phyloP scores from a whole-genome alignment of 768 basidiomycete species.

The Tulasnella sp. region DNA sequence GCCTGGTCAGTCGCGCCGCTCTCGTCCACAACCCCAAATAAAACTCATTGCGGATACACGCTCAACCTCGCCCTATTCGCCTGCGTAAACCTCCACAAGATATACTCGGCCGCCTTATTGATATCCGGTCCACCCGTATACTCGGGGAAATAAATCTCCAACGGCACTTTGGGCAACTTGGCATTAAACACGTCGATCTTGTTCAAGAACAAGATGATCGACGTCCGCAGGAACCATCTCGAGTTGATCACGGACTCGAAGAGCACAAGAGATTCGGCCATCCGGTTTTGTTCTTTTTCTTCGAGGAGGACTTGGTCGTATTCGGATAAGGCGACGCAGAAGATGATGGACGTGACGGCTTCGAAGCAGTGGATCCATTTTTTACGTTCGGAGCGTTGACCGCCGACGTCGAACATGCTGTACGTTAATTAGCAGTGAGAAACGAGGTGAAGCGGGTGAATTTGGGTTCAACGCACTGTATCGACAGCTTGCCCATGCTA shows the following conservation, averaged over 20 bases:
- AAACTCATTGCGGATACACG: slow-evolving; percentile 80
- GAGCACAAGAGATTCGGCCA: slow-evolving; percentile 63
- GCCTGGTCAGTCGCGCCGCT: not conserved
- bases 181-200: slow-evolving; percentile 42
- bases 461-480: slow-evolving; percentile 33
- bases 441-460: too few relatives aligned
- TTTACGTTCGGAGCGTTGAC: slow-evolving; percentile 72
- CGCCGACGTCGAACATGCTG: slow-evolving; percentile 68
- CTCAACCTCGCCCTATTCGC: slow-evolving; percentile 75
- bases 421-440: too few relatives aligned
- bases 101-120: slow-evolving; percentile 92
- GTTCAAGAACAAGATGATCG: slow-evolving; percentile 37
- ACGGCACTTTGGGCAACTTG: slow-evolving; percentile 39
- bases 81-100: slow-evolving; percentile 93
- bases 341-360: slow-evolving; percentile 48
- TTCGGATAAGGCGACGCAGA: slow-evolving; percentile 43
- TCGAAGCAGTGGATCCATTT: slow-evolving; percentile 77
- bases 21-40: too few relatives aligned
- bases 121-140: slow-evolving; percentile 39
- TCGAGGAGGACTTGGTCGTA: slow-evolving; percentile 58
- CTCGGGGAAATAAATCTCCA: slow-evolving; percentile 42
- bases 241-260: slow-evolving; percentile 77
- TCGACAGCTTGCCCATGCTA: slow-evolving; percentile 38
- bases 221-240: slow-evolving; percentile 53
- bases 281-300: slow-evolving; percentile 61